These are phyloP conservation scores for Astragalus glycyphyllos DNA, from an alignment of 306 rosid species.

Conservation along the genomic window DNA sequence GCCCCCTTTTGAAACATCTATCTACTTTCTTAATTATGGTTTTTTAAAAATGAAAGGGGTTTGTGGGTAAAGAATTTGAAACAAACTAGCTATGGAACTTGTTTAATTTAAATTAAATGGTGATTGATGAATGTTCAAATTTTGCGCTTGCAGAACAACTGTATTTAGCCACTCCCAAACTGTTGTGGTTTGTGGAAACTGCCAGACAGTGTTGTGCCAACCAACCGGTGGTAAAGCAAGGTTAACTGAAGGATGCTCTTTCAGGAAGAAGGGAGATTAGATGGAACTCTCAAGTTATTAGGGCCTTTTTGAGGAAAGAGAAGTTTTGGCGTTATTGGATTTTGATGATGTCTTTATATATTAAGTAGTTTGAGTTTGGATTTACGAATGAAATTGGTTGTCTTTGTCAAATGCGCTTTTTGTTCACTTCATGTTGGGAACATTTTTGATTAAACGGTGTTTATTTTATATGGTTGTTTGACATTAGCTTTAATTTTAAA, in stretches of 20 bases:
- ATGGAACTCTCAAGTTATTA: neutral
- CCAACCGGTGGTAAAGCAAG: conserved; percentile 50
- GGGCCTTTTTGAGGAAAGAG: conserved; percentile 25
- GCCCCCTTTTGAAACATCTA: no score
- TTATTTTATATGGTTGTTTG: conserved; percentile 13
- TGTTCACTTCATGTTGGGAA: conserved; percentile 10
- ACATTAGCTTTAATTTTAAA: neutral
- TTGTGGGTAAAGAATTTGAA: neutral
- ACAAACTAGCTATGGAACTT: neutral
- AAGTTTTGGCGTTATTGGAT: conserved; percentile 39
- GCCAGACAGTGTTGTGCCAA: conserved; percentile 51
- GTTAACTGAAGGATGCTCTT: conserved; percentile 46
- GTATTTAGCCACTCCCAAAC: conserved; percentile 55
- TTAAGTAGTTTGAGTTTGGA: conserved; percentile 27
- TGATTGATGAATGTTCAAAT: neutral
- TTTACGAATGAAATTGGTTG: conserved; percentile 9
- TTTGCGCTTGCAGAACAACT: conserved; percentile 44
- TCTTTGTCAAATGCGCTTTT: conserved; percentile 20
- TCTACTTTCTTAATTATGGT: no score
- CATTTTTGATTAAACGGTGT: conserved; percentile 30
- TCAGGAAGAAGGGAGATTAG: conserved; percentile 54
- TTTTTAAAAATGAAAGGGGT: no score
- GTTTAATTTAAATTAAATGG: neutral
- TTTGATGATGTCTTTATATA: conserved; percentile 26
- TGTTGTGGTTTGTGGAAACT: conserved; percentile 46